Conservation (phyloP, 2,329 filamentous ascomycete species). For the Epichloe elymi region DNA sequence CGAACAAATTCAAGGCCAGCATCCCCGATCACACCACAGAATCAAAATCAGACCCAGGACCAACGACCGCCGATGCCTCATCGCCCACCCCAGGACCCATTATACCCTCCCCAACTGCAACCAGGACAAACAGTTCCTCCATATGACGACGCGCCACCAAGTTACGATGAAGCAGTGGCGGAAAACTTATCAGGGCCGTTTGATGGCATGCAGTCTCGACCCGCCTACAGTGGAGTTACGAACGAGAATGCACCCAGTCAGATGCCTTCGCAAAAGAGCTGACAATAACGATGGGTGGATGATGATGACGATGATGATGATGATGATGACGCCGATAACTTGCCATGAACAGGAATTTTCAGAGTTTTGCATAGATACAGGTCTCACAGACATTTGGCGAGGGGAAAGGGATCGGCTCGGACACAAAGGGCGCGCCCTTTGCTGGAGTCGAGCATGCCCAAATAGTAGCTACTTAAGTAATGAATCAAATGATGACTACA, state of each 20-base stretch:
- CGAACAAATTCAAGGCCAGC: constrained; percentile 15
- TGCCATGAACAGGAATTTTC: background rate
- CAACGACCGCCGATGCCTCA: constrained; percentile 11
- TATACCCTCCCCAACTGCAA: constrained; percentile 44
- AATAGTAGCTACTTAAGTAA: background rate
- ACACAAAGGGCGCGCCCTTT: background rate
- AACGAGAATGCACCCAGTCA: constrained; percentile 46
- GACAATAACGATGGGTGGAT: constrained; percentile 6
- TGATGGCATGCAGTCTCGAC: constrained; percentile 45
- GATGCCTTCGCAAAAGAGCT: constrained; percentile 29
- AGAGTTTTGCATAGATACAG: too few species aligned
- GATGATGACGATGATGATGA: background rate
- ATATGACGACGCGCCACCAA: constrained; percentile 74
- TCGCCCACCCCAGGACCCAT: constrained; percentile 29
- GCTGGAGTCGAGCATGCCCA: background rate
- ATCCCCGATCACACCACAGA: constrained; percentile 11
- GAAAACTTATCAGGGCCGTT: constrained; percentile 58
- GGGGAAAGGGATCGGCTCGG: background rate
- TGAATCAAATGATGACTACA: background rate
- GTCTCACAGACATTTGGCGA: background rate
- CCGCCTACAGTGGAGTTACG: constrained; percentile 53
- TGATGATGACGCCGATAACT: background rate
- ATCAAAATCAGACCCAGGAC: constrained; percentile 4
- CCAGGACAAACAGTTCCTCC: constrained; percentile 28
- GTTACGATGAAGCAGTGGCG: constrained; percentile 87